phyloP scores from a whole-genome alignment of 805 yeast species.

The Maudiozyma bulderi region DNA sequence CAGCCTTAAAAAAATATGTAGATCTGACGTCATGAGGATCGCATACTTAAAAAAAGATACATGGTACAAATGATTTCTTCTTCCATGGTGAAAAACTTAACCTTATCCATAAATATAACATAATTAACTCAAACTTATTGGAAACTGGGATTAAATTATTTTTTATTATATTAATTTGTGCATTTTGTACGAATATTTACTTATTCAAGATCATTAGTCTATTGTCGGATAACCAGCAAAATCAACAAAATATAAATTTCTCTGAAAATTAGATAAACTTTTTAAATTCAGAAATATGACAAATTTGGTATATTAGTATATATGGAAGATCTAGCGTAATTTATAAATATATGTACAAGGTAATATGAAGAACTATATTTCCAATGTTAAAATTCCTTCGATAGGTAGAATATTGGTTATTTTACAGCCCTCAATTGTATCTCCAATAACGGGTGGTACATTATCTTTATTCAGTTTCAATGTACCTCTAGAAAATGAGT shows the following conservation, averaged over 20 bases:
- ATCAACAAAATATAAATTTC: not conserved
- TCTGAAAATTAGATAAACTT: not conserved
- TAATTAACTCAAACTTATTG: no score
- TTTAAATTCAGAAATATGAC: not conserved
- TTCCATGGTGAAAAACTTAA: no score
- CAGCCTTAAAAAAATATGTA: not conserved
- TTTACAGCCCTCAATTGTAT: conserved; percentile 31
- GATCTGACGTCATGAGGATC: not conserved
- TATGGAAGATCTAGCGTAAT: not conserved
- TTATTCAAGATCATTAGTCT: not conserved
- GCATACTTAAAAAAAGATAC: not conserved
- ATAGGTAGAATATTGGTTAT: conserved; percentile 36
- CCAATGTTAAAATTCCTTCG: conserved; percentile 32
- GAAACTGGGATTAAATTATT: no score
- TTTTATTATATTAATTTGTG: not conserved
- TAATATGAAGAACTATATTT: not conserved
- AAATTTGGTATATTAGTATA: not conserved
- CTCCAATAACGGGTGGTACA: conserved; percentile 35
- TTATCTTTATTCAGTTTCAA: conserved; percentile 20
- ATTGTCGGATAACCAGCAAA: not conserved
- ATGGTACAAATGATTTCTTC: no score
- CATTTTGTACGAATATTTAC: not conserved
- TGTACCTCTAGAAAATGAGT: conserved; percentile 24
- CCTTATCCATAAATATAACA: no score
- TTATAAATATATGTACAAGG: not conserved